Percentiles rank a stretch among this genome's conserved stretches.
Evolutionary conservation across 2,329 filamentous ascomycete species (phyloP).

Genomic region (Exophiala aquamarina): DNA sequence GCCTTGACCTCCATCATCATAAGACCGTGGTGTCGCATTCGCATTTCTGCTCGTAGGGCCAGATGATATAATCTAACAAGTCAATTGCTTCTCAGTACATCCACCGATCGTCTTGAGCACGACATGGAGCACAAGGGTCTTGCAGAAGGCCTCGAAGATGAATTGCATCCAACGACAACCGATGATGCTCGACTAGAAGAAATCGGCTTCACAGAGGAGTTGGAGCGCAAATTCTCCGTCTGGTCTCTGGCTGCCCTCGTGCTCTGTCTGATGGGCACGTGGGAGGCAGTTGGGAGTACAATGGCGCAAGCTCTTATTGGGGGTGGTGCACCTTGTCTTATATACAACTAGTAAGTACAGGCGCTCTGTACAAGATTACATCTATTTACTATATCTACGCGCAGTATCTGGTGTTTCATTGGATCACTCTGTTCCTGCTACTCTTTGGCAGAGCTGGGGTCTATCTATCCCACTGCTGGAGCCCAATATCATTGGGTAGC

Average conservation of each 20-base stretch:
- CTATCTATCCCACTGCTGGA: slow-evolving; percentile 33
- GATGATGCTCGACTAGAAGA: slow-evolving; percentile 39
- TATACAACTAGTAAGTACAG: slow-evolving; percentile 41
- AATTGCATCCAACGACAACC: too few species aligned
- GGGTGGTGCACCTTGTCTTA: slow-evolving; percentile 34
- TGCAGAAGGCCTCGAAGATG: too few species aligned
- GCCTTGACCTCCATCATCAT: too few species aligned
- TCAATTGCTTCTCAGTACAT: too few species aligned
- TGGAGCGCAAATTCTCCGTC: slow-evolving; percentile 48
- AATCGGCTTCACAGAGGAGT: slow-evolving; percentile 58
- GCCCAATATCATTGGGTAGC: slow-evolving; percentile 42
- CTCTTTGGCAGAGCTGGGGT: slow-evolving; percentile 31
- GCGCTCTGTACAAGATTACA: slow-evolving; percentile 33
- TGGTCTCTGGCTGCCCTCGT: slow-evolving; percentile 46
- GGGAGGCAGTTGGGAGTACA: slow-evolving; percentile 51
- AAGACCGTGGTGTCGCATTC: too few species aligned
- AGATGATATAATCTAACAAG: too few species aligned
- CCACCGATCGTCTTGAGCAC: too few species aligned
- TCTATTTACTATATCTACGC: slow-evolving; percentile 28
- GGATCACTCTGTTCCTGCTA: slow-evolving; percentile 12
- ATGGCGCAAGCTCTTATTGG: slow-evolving; percentile 35
- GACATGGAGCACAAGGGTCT: too few species aligned
- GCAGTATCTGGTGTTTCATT: slow-evolving; percentile 16
- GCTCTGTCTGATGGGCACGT: slow-evolving; percentile 53
- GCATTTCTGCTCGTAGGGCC: too few species aligned